A percentile compares a stretch with the other conserved stretches of the same genome.
phyloP scores from a whole-genome alignment of 106 monocot genomes.

The Cymbidium sinense region DNA sequence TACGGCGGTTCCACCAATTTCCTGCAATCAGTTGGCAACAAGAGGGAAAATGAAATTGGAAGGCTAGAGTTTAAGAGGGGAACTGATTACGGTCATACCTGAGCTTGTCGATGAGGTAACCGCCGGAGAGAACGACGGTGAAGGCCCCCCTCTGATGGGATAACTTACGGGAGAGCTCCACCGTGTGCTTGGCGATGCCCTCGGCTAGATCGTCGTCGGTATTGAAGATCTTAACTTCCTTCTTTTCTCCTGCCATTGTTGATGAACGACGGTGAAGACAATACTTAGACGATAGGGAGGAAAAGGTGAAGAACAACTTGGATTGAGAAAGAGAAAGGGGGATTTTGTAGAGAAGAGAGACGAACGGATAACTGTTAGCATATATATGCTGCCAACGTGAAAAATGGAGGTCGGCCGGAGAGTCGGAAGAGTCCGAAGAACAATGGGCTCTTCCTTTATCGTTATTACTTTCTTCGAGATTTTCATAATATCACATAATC shows the following conservation, averaged over 20 bases:
- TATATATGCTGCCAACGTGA: too few relatives aligned
- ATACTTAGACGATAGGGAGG: background rate
- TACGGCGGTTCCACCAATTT: constrained; percentile 75
- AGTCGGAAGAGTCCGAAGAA: too few relatives aligned
- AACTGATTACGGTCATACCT: constrained; percentile 28
- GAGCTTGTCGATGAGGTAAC: constrained; percentile 74
- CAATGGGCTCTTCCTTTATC: too few relatives aligned
- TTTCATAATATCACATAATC: too few relatives aligned
- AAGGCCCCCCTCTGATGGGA: constrained; percentile 54
- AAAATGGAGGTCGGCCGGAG: too few relatives aligned
- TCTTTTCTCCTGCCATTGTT: constrained; percentile 2
- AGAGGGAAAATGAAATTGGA: background rate
- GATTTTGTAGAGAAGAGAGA: too few relatives aligned
- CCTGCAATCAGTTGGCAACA: constrained; percentile 22
- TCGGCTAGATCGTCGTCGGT: constrained; percentile 60
- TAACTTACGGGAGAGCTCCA: constrained; percentile 56
- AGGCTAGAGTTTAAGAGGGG: background rate
- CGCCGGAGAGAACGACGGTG: constrained; percentile 83
- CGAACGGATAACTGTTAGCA: too few relatives aligned
- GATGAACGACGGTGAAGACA: background rate
- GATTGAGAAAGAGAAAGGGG: background rate
- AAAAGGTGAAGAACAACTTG: background rate
- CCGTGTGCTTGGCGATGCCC: constrained; percentile 64
- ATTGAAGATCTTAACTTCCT: constrained; percentile 24
- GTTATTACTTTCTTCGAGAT: too few relatives aligned